A percentile compares a stretch with the other conserved stretches of the same genome.
These are phyloP conservation scores for Termitomyces sp. DNA, from an alignment of 768 basidiomycete species.

Conservation along the genomic window DNA sequence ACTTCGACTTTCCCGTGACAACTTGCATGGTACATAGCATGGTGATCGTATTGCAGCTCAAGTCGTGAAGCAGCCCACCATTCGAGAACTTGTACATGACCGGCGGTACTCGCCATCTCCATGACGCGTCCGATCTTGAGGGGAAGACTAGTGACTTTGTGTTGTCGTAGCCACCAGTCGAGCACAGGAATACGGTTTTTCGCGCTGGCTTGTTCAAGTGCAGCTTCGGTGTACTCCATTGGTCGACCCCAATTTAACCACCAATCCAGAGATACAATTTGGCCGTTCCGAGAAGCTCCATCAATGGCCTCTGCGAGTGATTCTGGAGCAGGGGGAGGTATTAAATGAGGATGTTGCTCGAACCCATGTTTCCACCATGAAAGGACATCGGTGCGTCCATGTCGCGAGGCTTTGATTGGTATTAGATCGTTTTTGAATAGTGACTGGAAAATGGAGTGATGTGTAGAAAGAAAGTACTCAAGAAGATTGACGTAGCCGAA, in stretches of 20 bases:
- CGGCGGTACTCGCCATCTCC: constrained; percentile 81
- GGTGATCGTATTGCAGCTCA: constrained; percentile 75
- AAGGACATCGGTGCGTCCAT: constrained; percentile 70
- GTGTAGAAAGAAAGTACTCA: constrained; percentile 64
- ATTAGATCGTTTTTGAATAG: constrained; percentile 67
- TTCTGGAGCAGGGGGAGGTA: constrained; percentile 50
- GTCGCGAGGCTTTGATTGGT: constrained; percentile 72
- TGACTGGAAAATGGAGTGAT: constrained; percentile 60
- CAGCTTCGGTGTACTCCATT: constrained; percentile 75
- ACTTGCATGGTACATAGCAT: constrained; percentile 75
- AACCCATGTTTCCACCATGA: constrained; percentile 78
- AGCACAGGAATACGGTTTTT: constrained; percentile 75
- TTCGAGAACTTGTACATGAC: constrained; percentile 70
- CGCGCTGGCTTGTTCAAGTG: constrained; percentile 75
- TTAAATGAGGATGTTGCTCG: constrained; percentile 56
- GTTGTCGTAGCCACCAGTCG: constrained; percentile 78
- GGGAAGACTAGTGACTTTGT: constrained; percentile 43
- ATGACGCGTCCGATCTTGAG: constrained; percentile 83
- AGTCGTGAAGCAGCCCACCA: constrained; percentile 84
- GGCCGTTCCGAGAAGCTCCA: constrained; percentile 74
- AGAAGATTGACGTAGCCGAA: constrained; percentile 78
- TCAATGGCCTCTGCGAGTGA: constrained; percentile 72
- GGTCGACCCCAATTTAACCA: constrained; percentile 66
- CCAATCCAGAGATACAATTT: constrained; percentile 76
- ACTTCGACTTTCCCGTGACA: constrained; percentile 79